Base-by-base conservation (phyloP, 2,329 filamentous ascomycete species). In the Fusarium pseudograminearum region DNA sequence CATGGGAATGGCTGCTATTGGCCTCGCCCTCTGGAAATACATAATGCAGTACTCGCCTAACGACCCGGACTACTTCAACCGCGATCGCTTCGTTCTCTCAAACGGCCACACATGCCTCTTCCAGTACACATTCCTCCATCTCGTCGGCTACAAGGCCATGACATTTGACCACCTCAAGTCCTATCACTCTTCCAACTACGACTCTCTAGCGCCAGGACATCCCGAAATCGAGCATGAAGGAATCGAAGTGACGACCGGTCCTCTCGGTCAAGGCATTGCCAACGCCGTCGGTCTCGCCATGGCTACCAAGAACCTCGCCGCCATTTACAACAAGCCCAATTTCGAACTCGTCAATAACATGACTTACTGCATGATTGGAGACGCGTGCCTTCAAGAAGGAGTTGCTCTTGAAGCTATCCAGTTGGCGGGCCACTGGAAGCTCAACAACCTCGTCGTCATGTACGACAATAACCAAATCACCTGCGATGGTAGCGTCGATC, bases 401-500 rank as follows among this genome's bases (percentile, higher is more conserved):
- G 86, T 89, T 1, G 83, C 80, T 0, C 78, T 88, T 3, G 87
- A 89, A 73, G 84, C 87, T 0, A 83, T 89, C 48, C 83, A 83
- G 6, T 81, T 88, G 8, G 86, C 86, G 8, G 87, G 86, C 2
- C 85, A 88, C 73, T 81, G 83, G 74, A 82, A 80, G 66, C 78
- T 89, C 12, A 83, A 85, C 76, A 89, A 89, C 73, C 77, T 89
- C 3, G 83, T 83, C 5, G 76, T 89, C 28, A 84, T 88, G 47
- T 89, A 89, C 67, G 87, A 89, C 68, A 89, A 89, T 76, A 89
- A 89, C 74, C 84, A 87, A 70, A 79, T 89, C 48, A 88, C 86
- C 7, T 89, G 86, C 70, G 87, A 89, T 60, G 87, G 87, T 2
- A 82, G 81, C 4, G 82, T 88, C 4, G 85, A 88, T 51, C 70